Evolutionary conservation across 768 basidiomycete genomes (phyloP), one percentile per base, ranked within the genome.

Genomic region (Suillus placidus): DNA sequence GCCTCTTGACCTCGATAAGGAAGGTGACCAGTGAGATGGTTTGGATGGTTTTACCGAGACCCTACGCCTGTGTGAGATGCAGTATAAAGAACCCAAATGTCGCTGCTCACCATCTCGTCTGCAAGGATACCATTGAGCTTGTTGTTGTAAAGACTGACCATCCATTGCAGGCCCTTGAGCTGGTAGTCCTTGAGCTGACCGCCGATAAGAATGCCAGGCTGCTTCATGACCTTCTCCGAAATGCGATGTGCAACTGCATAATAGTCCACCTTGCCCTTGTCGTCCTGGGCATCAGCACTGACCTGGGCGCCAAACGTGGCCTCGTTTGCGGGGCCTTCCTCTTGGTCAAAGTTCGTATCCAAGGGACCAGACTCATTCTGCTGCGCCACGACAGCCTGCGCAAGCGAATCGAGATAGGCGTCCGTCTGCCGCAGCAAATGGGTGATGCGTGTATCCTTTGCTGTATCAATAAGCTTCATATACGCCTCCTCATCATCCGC

Each of bases 401-500:
- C 93, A 32, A 99, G 88, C 9, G 93, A 94, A 74, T 99, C 97
- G 71, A 99, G 89, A 80, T 95, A 99, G 0, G 88, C 72, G 72
- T 99, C 97, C 10, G 97, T 99, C 80, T 99, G 97, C 54, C 91
- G 84, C 64, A 99, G 82, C 34, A 99, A 82, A 79, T 99, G 97
- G 0, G 96, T 97, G 79, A 99, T 98, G 78, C 97, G 92, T 12
- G 97, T 98, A 73, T 99, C 97, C 77, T 99, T 99, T 65, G 97
- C 97, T 20, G 96, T 97, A 77, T 99, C 97, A 72, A 99, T 94
- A 72, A 99, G 91, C 75, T 95, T 95, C 87, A 98, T 91, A 79
- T 99, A 99, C n/a, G 94, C 96, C 79, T 98, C 97, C 82, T 99
- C 97, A 81, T 99, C 97, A 74, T 99, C 96, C 35, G 92, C 92